Percentiles rank a stretch among this genome's conserved stretches.
Conservation (phyloP, 2,329 filamentous ascomycete genomes). For the Thermothelomyces thermophilus region DNA sequence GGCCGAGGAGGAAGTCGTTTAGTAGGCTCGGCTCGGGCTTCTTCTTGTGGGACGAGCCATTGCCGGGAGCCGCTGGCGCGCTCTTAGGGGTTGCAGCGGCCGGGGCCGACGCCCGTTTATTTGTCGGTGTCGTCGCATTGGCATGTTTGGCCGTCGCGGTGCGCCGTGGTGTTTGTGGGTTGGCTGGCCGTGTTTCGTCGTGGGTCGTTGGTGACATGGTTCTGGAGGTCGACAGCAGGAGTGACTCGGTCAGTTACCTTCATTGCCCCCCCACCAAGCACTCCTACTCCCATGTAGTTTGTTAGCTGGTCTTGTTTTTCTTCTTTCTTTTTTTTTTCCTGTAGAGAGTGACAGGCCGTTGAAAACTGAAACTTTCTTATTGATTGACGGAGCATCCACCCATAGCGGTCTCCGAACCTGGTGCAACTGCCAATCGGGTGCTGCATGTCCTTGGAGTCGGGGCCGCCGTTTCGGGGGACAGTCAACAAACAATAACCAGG, state of each 20-base stretch:
- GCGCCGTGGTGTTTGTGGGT: conserved; percentile 19
- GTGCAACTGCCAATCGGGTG: conserved; percentile 14
- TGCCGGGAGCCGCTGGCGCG: conserved; percentile 33
- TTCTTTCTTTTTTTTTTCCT: too few relatives aligned
- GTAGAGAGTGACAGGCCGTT: conserved; percentile 11
- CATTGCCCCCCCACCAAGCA: neutral
- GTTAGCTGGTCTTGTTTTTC: too few relatives aligned
- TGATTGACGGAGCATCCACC: conserved; percentile 15
- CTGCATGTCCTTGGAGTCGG: conserved; percentile 4
- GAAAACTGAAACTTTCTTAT: conserved; percentile 4
- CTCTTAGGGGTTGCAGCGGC: conserved; percentile 36
- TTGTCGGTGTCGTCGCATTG: conserved; percentile 26
- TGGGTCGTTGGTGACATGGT: conserved; percentile 25
- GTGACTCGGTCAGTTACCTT: conserved; percentile 11
- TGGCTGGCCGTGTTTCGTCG: conserved; percentile 17
- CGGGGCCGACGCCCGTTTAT: conserved; percentile 23
- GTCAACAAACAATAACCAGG: conserved; percentile 24
- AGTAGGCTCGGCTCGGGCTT: conserved; percentile 46
- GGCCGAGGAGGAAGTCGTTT: conserved; percentile 51
- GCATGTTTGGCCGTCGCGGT: conserved; percentile 19
- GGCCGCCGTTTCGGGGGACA: conserved; percentile 10
- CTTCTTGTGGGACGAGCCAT: conserved; percentile 32
- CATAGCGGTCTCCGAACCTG: conserved; percentile 1
- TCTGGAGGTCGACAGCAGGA: conserved; percentile 13
- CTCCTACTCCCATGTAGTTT: too few relatives aligned